A percentile compares a stretch with the other conserved stretches of the same genome.
Conservation (phyloP, 208 protist species). For the Porcisia hertigi region DNA sequence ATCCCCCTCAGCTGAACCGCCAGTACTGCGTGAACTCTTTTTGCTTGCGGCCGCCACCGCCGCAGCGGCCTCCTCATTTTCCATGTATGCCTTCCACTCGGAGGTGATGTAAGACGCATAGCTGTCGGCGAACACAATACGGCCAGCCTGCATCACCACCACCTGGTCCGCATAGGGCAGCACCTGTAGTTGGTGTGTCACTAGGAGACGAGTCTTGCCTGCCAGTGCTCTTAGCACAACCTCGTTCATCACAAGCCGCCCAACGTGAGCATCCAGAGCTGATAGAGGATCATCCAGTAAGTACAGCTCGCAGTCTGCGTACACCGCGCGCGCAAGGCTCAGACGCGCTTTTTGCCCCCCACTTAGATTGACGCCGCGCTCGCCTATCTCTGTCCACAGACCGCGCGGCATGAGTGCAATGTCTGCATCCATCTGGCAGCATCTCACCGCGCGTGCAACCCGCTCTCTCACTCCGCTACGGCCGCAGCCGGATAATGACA, state of each 20-base stretch:
- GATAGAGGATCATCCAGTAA: conserved; percentile 93
- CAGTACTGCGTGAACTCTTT: background rate
- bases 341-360: conserved; percentile 91
- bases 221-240: conserved; percentile 52
- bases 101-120: conserved; percentile 37
- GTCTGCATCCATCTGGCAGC: conserved; percentile 75
- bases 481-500: conserved; percentile 68
- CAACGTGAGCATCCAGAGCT: conserved; percentile 92
- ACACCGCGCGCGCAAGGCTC: conserved; percentile 84
- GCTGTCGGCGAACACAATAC: conserved; percentile 46
- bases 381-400: conserved; percentile 49
- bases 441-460: conserved; percentile 34
- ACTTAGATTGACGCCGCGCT: conserved; percentile 60
- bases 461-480: conserved; percentile 38
- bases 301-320: conserved; percentile 83
- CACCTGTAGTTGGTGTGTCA: conserved; percentile 94
- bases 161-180: conserved; percentile 77
- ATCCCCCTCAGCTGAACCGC: background rate
- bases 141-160: conserved; percentile 72
- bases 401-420: conserved; percentile 48
- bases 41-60: background rate
- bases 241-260: conserved; percentile 58
- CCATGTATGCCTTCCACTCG: conserved; percentile 17
- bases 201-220: conserved; percentile 87
- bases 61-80: conserved; percentile 10